Percentiles rank a stretch among this genome's conserved stretches.
phyloP scores from a whole-genome alignment of 352 stramenopile species.

The Globisporangium barbulae region DNA sequence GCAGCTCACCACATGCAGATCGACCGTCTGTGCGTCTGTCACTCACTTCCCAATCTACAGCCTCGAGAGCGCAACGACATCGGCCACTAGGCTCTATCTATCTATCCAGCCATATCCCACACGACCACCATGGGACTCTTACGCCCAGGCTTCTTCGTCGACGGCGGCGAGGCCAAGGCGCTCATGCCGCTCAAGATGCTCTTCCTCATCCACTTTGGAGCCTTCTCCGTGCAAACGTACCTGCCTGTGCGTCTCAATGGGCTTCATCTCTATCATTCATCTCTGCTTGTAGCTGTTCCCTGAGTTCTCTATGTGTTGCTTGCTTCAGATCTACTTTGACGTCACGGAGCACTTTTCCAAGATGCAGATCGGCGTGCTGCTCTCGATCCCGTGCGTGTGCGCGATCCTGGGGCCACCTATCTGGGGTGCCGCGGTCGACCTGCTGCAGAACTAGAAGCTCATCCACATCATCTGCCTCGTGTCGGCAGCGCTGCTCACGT shows the following conservation, averaged over 20 bases:
- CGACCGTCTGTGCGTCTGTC: neutral
- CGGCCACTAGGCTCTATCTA: neutral
- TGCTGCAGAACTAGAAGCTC: conserved; percentile 60
- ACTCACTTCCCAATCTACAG: neutral
- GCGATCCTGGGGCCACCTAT: conserved; percentile 63
- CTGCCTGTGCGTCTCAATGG: conserved; percentile 31
- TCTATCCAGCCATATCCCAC: neutral
- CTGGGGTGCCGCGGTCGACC: conserved; percentile 60
- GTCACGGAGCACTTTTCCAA: conserved; percentile 51
- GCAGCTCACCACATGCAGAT: neutral
- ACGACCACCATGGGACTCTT: conserved; percentile 17
- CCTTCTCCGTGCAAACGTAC: conserved; percentile 68
- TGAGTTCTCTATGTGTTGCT: neutral
- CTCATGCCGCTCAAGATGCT: conserved; percentile 74
- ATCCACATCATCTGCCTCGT: conserved; percentile 64
- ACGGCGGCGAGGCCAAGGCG: conserved; percentile 52
- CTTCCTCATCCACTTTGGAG: conserved; percentile 64
- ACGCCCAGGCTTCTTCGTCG: conserved; percentile 48
- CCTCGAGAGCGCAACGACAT: neutral
- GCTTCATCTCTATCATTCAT: neutral
- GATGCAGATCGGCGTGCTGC: conserved; percentile 75
- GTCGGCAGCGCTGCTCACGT: conserved; percentile 63
- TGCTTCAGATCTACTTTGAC: conserved; percentile 46
- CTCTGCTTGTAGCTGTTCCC: neutral
- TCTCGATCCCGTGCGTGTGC: conserved; percentile 65